Evolutionary conservation across 805 yeast genomes (phyloP).

Genomic region (Candida tibetensis): DNA sequence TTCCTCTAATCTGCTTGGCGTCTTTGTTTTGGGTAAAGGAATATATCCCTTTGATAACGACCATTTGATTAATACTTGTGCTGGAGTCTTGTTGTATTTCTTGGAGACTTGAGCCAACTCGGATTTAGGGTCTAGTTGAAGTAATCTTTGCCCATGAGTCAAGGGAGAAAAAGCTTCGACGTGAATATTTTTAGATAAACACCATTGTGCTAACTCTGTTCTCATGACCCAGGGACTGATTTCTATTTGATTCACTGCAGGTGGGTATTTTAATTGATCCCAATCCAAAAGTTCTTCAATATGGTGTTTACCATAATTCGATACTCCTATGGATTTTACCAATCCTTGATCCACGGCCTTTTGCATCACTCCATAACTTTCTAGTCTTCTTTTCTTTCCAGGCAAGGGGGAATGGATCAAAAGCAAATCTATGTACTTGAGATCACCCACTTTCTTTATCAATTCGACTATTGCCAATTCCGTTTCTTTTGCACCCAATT

Average conservation of each 20-base stretch:
- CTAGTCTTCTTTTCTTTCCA: constrained; percentile 41
- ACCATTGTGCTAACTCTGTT: constrained; percentile 32
- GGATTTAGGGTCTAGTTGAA: constrained; percentile 21
- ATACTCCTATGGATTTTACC: constrained; percentile 58
- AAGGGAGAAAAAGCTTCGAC: constrained; percentile 41
- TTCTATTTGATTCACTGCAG: constrained; percentile 51
- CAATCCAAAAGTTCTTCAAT: constrained; percentile 50
- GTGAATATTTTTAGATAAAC: constrained; percentile 22
- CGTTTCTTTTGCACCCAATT: constrained; percentile 35
- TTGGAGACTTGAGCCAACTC: constrained; percentile 27
- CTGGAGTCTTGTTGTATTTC: constrained; percentile 40
- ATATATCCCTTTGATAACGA: constrained; percentile 45
- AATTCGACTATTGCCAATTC: constrained; percentile 57
- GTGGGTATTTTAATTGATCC: constrained; percentile 41
- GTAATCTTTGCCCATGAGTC: constrained; percentile 32
- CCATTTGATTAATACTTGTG: constrained; percentile 50
- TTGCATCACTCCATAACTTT: constrained; percentile 55
- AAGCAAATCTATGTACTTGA: constrained; percentile 70
- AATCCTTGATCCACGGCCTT: constrained; percentile 51
- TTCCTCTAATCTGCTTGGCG: constrained; percentile 19
- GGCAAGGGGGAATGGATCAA: constrained; percentile 60
- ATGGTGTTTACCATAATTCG: constrained; percentile 59
- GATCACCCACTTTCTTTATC: constrained; percentile 45
- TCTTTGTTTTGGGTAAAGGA: constrained; percentile 34
- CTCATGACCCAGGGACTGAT: constrained; percentile 49